Percentiles rank a stretch among this genome's conserved stretches.
These are phyloP conservation scores for Oryza punctata DNA, from an alignment of 176 grass and related monocot genomes.

Conservation along the genomic window DNA sequence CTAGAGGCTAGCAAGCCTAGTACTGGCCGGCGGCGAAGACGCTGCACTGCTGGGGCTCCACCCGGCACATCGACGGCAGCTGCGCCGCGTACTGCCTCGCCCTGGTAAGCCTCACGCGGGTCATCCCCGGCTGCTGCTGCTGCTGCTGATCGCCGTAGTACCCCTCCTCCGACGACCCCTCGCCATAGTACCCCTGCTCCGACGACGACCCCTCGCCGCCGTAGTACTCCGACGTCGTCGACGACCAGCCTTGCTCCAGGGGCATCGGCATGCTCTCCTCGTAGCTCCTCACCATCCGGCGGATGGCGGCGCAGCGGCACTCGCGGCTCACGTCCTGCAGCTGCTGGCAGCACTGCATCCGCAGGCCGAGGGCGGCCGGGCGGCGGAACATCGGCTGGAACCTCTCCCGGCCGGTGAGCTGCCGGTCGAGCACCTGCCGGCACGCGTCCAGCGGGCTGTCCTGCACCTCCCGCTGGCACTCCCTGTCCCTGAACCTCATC, in stretches of 20 bases:
- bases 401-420: slow-evolving; percentile 5
- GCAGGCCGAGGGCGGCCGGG: background rate
- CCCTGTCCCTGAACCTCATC: slow-evolving; percentile 18
- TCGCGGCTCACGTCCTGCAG: slow-evolving; percentile 37
- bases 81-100: background rate
- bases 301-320: slow-evolving; percentile 51
- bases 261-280: slow-evolving; percentile 29
- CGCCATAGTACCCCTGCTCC: slow-evolving; percentile 16
- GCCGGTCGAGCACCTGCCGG: slow-evolving; percentile 31
- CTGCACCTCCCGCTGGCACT: slow-evolving; percentile 40
- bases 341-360: slow-evolving; percentile 51
- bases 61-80: slow-evolving; percentile 22
- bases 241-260: background rate
- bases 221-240: background rate
- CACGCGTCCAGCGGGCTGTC: slow-evolving; percentile 39
- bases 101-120: slow-evolving; percentile 9
- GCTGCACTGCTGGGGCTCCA: slow-evolving; percentile 30
- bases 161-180: background rate
- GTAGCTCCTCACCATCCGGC: slow-evolving; percentile 42
- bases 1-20: slow-evolving; percentile 1
- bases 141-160: background rate
- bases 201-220: background rate
- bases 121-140: background rate
- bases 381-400: slow-evolving; percentile 1
- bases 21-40: slow-evolving; percentile 16